These are phyloP conservation scores for Hypoxylon perforatum DNA, from an alignment of 495 filamentous ascomycete genomes.

Conservation along the genomic window DNA sequence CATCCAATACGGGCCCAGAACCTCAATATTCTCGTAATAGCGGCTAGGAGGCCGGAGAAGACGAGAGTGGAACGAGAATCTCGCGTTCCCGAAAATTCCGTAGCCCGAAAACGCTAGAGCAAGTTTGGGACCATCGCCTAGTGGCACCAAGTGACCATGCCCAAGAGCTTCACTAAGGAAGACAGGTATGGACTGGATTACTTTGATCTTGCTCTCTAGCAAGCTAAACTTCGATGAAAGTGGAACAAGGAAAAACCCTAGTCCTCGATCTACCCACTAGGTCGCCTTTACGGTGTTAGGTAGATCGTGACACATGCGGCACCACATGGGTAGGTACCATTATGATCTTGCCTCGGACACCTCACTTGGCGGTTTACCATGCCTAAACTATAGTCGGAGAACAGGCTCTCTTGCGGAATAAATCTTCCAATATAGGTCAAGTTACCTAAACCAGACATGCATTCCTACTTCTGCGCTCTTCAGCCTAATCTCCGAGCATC, in stretches of 20 bases:
- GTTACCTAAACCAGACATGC: slow-evolving; percentile 12
- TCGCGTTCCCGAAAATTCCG: slow-evolving; percentile 3
- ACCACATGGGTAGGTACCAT: not conserved
- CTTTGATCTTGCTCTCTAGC: slow-evolving; percentile 3
- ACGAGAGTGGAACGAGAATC: not conserved
- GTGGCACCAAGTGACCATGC: not conserved
- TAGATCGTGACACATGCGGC: slow-evolving; percentile 21
- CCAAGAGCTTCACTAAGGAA: not conserved
- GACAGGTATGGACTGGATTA: not conserved
- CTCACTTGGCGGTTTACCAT: slow-evolving; percentile 11
- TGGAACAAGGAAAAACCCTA: not conserved
- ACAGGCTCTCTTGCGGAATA: slow-evolving; percentile 19
- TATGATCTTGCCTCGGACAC: slow-evolving; percentile 21
- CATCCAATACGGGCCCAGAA: slow-evolving; percentile 32
- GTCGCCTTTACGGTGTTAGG: slow-evolving; percentile 1
- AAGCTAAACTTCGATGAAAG: slow-evolving; percentile 1
- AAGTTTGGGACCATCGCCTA: not conserved
- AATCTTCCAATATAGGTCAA: slow-evolving; percentile 16
- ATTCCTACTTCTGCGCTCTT: slow-evolving; percentile 9
- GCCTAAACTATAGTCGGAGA: slow-evolving; percentile 18
- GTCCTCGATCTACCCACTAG: not conserved
- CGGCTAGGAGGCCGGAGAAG: not conserved
- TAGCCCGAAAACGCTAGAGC: not conserved
- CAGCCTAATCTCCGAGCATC: slow-evolving; percentile 40
- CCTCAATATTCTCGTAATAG: slow-evolving; percentile 32